phyloP scores from a whole-genome alignment of 306 rosid genomes.

The Canavalia ensiformis region DNA sequence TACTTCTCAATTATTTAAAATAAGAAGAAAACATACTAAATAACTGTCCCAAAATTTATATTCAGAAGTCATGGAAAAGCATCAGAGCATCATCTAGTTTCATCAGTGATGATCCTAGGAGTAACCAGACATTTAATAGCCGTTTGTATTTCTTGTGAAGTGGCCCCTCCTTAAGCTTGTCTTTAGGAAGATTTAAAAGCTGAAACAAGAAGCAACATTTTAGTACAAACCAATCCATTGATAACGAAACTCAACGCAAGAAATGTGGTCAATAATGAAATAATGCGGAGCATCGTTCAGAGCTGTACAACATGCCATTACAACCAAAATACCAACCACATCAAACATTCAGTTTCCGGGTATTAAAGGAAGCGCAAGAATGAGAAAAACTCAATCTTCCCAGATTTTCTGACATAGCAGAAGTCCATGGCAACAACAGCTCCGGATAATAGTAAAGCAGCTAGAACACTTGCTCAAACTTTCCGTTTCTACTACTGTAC shows the following conservation, averaged over 20 bases:
- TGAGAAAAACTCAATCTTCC: slow-evolving; percentile 12
- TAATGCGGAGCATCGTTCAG: not conserved
- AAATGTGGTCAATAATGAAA: slow-evolving; percentile 21
- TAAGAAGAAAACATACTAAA: slow-evolving; percentile 16
- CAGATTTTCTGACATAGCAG: slow-evolving; percentile 26
- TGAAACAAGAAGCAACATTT: slow-evolving; percentile 55
- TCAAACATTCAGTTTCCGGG: not conserved
- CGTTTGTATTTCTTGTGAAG: slow-evolving; percentile 54
- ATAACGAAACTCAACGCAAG: slow-evolving; percentile 12
- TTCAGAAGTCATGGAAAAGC: slow-evolving; percentile 93
- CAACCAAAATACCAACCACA: not conserved
- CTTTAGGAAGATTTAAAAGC: slow-evolving; percentile 59
- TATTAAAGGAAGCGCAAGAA: not conserved
- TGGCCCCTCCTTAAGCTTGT: slow-evolving; percentile 55
- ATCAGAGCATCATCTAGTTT: slow-evolving; percentile 86
- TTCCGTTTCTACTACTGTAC: slow-evolving; percentile 25
- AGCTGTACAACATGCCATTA: not conserved
- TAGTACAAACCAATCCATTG: slow-evolving; percentile 27
- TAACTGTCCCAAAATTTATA: not conserved
- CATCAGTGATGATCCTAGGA: slow-evolving; percentile 71
- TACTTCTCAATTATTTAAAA: not conserved
- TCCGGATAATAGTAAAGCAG: not conserved
- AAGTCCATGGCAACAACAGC: slow-evolving; percentile 25
- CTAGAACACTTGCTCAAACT: not conserved
- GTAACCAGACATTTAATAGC: slow-evolving; percentile 43